Evolutionary conservation across 169 alveolate genomes (phyloP), one percentile per base, ranked within the genome.

Genomic region (Miamiensis avidus): DNA sequence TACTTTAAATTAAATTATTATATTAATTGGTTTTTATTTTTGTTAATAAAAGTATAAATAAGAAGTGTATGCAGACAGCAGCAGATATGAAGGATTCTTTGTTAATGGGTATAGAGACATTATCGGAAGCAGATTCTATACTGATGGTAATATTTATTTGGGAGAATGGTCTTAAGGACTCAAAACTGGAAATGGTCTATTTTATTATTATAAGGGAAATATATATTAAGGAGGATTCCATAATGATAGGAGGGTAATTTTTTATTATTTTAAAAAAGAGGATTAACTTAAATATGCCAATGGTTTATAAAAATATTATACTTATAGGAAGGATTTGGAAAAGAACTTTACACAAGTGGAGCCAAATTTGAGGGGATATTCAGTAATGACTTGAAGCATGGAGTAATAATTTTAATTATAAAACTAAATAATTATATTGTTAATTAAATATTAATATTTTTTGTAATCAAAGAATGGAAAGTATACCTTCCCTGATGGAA

Each of bases 141-240:
- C 75, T 29, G 84, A 79, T 79, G 84, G 84, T 16, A 79, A 79
- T 49, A 29, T 79, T 28, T 79, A 79, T 65, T 49, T 79, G 28
- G 84, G 84, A 0, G 65, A 79, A 79, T 79, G 84, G 84, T 11
- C 4, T 11, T 49, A 49, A 20, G 69, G 69, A 4, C 26, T 49
- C 69, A 49, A 49, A 49, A 11, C 69, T 11, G 69, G 69, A 49
- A 49, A 49, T 49, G 69, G 69, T 11, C 4, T 49, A 11, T 49
- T 49, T 49, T 49, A 49, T 49, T 49, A 49, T 49, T 49, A 49
- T 20, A 49, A 49, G 20, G 69, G 69, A 20, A 49, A 49, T 49
- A 49, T 49, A 11, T 49, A 49, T 20, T 4, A 49, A 49, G 69
- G 69, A 49, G 69, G 69, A 4, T 49, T 49, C 69, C 20, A 11